Evolutionary conservation across 1,139 yeast species (phyloP), one percentile per base, ranked within the genome.

Genomic region (Geotrichum bryndzae): DNA sequence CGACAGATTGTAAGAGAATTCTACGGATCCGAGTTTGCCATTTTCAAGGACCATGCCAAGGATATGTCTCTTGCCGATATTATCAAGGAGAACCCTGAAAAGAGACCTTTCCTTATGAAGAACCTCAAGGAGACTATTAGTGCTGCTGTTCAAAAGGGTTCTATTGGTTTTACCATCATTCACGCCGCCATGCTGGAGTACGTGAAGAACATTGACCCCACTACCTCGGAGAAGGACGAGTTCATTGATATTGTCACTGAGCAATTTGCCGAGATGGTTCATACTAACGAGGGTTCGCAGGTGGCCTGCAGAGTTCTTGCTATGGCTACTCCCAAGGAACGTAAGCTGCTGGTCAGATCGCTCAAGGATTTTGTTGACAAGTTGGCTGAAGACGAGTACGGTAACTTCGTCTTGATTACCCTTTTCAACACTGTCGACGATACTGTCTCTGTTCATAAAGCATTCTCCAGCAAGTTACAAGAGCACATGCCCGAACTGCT

Each of bases 121-220:
- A 92, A 94, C 74, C 80, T 94, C 72, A 81, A 80, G 68, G 91
- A 90, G 65, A 90, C 96, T 10, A 90, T 94, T 66, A 85, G 87
- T 46, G 94, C 96, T 1, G 88, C 97, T 10, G 96, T 94, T 60
- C 94, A 88, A 74, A 94, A 94, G 76, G 98, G 98, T 7, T 90
- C 97, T 4, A 88, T 96, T 54, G 98, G 99, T 51, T 94, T 94
- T 81, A 96, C 92, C 74, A 88, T 94, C 68, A 83, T 94, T 71
- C 99, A 94, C 74, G 96, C 97, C 45, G 97, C 96, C 59, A 91
- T 94, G 96, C 85, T 82, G 72, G 97, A 94, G 74, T 91, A 89
- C 70, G 83, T 85, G 56, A 82, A 85, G 64, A 86, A 91, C 65
- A 84, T 91, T 66, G 77, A 78, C 63, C 64, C 68, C 41, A 67